Conservation (phyloP, 2,329 filamentous ascomycete genomes). For the Diaporthe ilicicola region DNA sequence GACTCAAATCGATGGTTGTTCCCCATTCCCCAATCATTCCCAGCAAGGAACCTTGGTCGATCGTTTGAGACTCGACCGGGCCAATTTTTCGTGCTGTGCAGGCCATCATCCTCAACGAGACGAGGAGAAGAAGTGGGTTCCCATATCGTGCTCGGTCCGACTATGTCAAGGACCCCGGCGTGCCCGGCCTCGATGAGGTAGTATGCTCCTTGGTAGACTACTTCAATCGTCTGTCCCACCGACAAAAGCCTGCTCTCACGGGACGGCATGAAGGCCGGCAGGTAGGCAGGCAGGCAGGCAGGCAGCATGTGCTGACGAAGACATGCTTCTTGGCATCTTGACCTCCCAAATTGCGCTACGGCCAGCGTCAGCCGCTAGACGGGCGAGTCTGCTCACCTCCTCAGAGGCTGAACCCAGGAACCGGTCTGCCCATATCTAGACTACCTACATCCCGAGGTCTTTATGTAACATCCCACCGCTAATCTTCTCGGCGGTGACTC, state of each 20-base stretch:
- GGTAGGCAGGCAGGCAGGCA: neutral
- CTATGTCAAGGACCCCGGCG: neutral
- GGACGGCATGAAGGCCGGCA: neutral
- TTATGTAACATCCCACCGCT: constrained; percentile 9
- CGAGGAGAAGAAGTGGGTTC: neutral
- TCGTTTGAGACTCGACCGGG: neutral
- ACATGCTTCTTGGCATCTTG: neutral
- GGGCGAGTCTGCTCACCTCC: neutral
- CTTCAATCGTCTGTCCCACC: neutral
- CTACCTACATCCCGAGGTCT: neutral
- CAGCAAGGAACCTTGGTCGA: neutral
- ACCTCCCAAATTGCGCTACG: neutral
- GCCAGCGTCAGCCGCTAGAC: neutral
- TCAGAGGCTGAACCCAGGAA: constrained; percentile 15
- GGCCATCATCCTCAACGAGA: neutral
- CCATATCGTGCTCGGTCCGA: too few species aligned
- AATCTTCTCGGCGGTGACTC: constrained; percentile 19
- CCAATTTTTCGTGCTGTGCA: neutral
- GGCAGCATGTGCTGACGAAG: constrained; percentile 15
- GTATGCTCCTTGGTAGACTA: too few species aligned
- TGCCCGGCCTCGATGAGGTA: neutral
- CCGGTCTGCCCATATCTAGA: neutral
- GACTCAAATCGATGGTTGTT: neutral
- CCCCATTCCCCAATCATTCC: neutral
- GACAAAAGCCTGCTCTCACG: neutral